A percentile compares a stretch with the other conserved stretches of the same genome.
These are phyloP conservation scores for Phalaenopsis equestris DNA, from an alignment of 106 monocot genomes.

Conservation along the genomic window DNA sequence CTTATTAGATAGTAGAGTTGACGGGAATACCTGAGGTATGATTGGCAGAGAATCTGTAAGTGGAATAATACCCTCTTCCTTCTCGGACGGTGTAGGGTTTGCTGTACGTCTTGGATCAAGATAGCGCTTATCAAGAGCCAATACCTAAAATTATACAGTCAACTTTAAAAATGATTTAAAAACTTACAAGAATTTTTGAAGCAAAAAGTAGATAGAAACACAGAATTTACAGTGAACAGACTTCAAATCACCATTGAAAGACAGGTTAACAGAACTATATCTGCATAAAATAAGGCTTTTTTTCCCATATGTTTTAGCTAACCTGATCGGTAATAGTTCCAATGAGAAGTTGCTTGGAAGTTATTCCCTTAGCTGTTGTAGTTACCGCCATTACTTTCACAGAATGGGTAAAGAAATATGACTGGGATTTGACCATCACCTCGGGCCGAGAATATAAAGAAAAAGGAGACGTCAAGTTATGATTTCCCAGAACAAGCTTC, in stretches of 20 bases:
- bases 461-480: slow-evolving; percentile 80
- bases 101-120: slow-evolving; percentile 87
- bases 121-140: slow-evolving; percentile 89
- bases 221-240: background rate
- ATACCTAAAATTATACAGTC: slow-evolving; percentile 36
- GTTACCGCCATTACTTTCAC: slow-evolving; percentile 80
- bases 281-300: background rate
- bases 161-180: background rate
- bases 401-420: slow-evolving; percentile 93
- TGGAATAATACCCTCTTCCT: slow-evolving; percentile 94
- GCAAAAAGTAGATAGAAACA: background rate
- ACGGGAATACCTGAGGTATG: slow-evolving; percentile 61
- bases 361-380: slow-evolving; percentile 89
- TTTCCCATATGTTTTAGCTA: background rate
- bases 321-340: slow-evolving; percentile 95
- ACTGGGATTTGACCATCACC: slow-evolving; percentile 71
- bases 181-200: background rate
- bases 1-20: background rate
- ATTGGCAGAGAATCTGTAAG: slow-evolving; percentile 90
- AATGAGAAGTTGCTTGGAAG: slow-evolving; percentile 92
- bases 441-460: slow-evolving; percentile 82
- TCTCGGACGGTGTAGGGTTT: slow-evolving; percentile 75
- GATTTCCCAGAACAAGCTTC: slow-evolving; percentile 90
- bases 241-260: background rate
- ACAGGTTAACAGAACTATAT: background rate